Evolutionary conservation across 768 basidiomycete species (phyloP), one percentile per base, ranked within the genome.

Genomic region (Auriscalpium microsporum): DNA sequence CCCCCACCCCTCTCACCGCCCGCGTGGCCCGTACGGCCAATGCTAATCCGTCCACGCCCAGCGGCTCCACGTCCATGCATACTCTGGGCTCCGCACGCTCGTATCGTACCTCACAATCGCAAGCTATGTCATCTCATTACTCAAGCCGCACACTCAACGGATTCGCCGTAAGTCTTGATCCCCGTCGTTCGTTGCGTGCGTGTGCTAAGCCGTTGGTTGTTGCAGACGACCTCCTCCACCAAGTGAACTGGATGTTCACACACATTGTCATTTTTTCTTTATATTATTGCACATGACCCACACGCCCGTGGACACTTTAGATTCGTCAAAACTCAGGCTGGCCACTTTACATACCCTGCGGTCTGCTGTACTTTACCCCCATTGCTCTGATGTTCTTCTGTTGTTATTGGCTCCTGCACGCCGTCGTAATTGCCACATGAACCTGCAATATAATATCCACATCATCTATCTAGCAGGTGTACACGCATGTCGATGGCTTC

Each of bases 1-100:
- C 89, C 11, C 91, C 91, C 8, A 90, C 91, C 3, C 90, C 91
- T 1, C 75, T 94, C 53, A 86, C 91, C 17, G 89, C 91, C 56
- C 86, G 91, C 48, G 78, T 79, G 11, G 74, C 81, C 6, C 80
- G 86, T 57, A 80, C 79, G 36, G 73, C 74, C 14, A 70, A 74
- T 17, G 78, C 78, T 35, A 73, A 73, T 42, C 75, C 81, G 45
- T 77, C 78, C 49, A 87, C 86, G 4, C 85, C 86, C 11, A 79
- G 73, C 65, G 75, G 71, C 38, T 72, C 78, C 28, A 59, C 62
- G 13, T 72, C 73, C 17, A 57, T 65, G 59, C 82, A 86, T 63
- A 75, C 82, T 44, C 77, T 82, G 42, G 77, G 82, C 64, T 76
- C 80, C 46, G 78, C 85, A 38, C 75, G 82, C 58, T 82, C 84